Evolutionary conservation across 306 rosid species (phyloP), one percentile per base, ranked within the genome.

Genomic region (Quercus bicolor): DNA sequence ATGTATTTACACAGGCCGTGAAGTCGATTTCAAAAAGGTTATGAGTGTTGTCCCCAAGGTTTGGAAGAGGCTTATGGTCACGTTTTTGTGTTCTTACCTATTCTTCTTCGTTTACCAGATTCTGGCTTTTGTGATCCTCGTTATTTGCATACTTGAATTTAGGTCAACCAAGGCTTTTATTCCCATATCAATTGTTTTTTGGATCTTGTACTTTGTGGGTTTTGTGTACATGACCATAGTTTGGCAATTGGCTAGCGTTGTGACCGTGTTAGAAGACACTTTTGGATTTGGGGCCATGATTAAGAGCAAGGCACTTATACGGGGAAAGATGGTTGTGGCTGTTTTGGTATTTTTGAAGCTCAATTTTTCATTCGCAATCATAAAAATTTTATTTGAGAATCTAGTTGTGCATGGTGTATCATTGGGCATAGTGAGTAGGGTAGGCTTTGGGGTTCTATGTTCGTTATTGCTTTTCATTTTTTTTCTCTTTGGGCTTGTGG

Each of bases 191-290:
- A 2, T 73, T 2, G 0, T 86, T 24, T 23, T 88, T 1, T 0
- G 0, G 26, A 1, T 79, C 1, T 3, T 86, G 0, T 90, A 84
- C 59, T 6, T 84, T 5, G 76, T 48, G 2, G 98, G 98, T 15
- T n/a, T 80, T 11, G 70, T 88, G 13, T 94, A 88, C 82, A 28
- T 94, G 23, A 60, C 88, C 7, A 34, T 88, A 19, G 52, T 89
- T 23, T 94, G 98, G 98, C 97, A 89, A 15, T 23, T 94, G 16
- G 90, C 98, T 0, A 86, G 84, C 59, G 98, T 88, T 23, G 88
- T 94, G 5, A 80, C 91, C 0, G 94, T 94, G 62, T 75, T 94
- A 12, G 98, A 94, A 68, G 94, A 94, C 23, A 74, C 75, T 0
- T 84, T 56, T 8, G 98, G 98, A 21, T 3, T 92, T 11, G 14